Conservation (phyloP, 139 green algal species). For the Mesotaenium endlicherianum region DNA sequence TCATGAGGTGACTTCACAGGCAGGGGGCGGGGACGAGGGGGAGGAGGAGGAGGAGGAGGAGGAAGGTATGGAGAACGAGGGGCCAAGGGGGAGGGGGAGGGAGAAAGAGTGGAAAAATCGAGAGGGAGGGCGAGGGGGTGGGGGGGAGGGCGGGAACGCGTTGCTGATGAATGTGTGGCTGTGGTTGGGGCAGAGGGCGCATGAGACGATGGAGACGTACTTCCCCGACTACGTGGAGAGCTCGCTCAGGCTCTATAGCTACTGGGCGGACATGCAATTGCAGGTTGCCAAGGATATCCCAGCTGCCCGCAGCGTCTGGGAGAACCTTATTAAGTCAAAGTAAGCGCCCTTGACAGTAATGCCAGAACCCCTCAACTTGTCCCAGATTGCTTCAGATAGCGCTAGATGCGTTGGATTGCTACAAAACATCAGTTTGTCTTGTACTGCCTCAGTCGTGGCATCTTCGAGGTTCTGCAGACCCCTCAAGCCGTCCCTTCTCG, state of each 20-base stretch:
- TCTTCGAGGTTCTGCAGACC: too few species aligned
- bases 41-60: constrained; percentile 14
- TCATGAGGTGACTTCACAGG: neutral
- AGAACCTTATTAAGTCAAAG: constrained; percentile 30
- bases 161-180: too few species aligned
- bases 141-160: too few species aligned
- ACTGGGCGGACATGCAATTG: constrained; percentile 33
- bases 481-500: too few species aligned
- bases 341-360: too few species aligned
- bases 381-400: too few species aligned
- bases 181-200: too few species aligned
- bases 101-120: too few species aligned
- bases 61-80: neutral
- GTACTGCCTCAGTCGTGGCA: too few species aligned
- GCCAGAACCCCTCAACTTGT: too few species aligned
- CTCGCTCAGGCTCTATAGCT: neutral
- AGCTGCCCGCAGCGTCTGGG: constrained; percentile 31
- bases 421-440: too few species aligned
- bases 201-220: constrained; percentile 4
- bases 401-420: too few species aligned
- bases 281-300: neutral
- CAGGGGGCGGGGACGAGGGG: neutral
- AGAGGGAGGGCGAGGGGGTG: neutral
- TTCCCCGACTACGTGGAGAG: constrained; percentile 38
- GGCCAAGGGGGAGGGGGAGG: neutral